Conservation (phyloP, 495 filamentous ascomycete genomes). For the Astrocystis sublimbata region DNA sequence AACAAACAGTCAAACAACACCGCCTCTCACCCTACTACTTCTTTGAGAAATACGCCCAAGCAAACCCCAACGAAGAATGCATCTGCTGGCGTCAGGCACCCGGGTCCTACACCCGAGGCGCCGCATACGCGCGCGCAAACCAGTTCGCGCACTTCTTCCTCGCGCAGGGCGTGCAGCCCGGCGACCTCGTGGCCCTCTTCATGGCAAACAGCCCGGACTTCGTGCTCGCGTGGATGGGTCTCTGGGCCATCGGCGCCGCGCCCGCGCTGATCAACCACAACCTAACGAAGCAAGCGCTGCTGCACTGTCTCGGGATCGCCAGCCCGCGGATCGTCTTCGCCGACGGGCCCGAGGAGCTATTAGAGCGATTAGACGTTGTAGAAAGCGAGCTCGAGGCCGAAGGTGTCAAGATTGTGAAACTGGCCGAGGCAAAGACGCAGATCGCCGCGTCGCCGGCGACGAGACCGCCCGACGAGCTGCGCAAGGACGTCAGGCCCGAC, state of each 20-base stretch:
- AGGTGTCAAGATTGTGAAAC: constrained; percentile 54
- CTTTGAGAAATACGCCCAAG: constrained; percentile 57
- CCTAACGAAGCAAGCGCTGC: constrained; percentile 61
- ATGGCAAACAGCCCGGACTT: constrained; percentile 70
- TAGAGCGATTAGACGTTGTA: constrained; percentile 57
- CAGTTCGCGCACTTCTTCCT: constrained; percentile 69
- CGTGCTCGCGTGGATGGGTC: constrained; percentile 61
- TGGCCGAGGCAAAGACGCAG: constrained; percentile 49
- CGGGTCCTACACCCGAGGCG: constrained; percentile 62
- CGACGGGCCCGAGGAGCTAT: constrained; percentile 60
- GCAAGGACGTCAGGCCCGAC: constrained; percentile 46
- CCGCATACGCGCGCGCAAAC: constrained; percentile 55
- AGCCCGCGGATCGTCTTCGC: constrained; percentile 62
- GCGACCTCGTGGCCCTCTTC: constrained; percentile 70
- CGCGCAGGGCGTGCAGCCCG: constrained; percentile 56
- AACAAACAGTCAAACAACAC: constrained; percentile 47
- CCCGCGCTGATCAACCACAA: constrained; percentile 78
- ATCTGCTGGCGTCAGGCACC: constrained; percentile 73
- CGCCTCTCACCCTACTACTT: constrained; percentile 64
- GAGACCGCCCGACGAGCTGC: constrained; percentile 51
- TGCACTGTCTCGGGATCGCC: constrained; percentile 68
- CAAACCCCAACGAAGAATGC: constrained; percentile 51
- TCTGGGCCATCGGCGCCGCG: constrained; percentile 64
- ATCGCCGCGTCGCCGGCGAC: constrained; percentile 51
- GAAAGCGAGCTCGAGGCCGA: constrained; percentile 47